Evolutionary conservation across 257 asterid species (phyloP).

Genomic region (Solanum corneliomulleri): DNA sequence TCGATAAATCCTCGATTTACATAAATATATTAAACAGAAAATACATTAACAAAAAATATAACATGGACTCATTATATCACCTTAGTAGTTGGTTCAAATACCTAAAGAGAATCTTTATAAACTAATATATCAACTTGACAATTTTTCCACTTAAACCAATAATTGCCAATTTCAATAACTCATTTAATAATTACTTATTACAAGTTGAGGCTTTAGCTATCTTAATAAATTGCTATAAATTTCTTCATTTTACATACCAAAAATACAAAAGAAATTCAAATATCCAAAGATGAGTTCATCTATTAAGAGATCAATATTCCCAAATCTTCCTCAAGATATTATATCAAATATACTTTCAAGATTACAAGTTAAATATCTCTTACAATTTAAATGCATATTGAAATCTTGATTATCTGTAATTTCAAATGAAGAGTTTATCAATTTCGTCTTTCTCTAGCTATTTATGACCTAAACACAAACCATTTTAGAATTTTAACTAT

Average conservation of each 20-base stretch:
- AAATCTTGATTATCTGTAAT: not conserved
- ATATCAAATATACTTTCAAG: not conserved
- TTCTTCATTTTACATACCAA: not conserved
- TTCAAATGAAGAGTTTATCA: not conserved
- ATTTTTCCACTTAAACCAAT: not conserved
- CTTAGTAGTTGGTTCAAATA: too few relatives aligned
- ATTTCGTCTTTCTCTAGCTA: not conserved
- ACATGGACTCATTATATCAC: not conserved
- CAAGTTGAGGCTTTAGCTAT: not conserved
- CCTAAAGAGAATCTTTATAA: not conserved
- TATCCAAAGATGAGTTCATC: not conserved
- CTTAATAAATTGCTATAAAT: not conserved
- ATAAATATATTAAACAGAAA: not conserved
- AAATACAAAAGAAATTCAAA: not conserved
- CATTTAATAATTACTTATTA: not conserved
- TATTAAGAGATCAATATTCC: not conserved
- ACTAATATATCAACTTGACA: not conserved
- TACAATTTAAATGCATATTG: not conserved
- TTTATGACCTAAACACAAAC: not conserved
- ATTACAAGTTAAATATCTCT: not conserved
- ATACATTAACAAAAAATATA: too few relatives aligned
- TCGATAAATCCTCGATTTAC: rapidly evolving
- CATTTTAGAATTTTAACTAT: not conserved
- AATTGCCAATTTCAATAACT: not conserved
- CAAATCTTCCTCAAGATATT: not conserved